Conservation (phyloP, 768 basidiomycete species). For the Candolleomyces eurysporus region DNA sequence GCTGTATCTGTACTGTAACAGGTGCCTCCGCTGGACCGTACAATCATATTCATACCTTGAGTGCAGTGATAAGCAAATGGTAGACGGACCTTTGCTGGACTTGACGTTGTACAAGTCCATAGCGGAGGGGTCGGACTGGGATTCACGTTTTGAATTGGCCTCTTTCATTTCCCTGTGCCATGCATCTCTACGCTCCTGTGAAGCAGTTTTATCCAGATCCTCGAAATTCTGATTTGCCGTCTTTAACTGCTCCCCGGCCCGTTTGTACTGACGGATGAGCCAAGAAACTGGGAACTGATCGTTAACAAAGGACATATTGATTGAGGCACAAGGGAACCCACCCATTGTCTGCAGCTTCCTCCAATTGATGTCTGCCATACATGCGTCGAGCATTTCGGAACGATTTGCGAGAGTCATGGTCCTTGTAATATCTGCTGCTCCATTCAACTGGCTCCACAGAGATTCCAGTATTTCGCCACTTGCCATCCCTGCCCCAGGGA, state of each 20-base stretch:
- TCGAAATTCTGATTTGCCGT: neutral
- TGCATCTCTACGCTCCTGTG: neutral
- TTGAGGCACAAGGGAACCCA: neutral
- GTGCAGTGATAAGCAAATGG: neutral
- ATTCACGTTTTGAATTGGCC: neutral
- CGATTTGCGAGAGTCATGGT: conserved; percentile 11
- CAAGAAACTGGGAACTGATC: neutral
- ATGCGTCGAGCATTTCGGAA: conserved; percentile 20
- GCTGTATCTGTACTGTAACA: neutral
- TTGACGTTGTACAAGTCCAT: neutral
- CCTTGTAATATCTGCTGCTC: conserved; percentile 1
- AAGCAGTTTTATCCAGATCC: neutral
- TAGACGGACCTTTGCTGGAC: neutral
- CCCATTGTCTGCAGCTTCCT: conserved; percentile 22
- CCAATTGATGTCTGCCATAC: conserved; percentile 21
- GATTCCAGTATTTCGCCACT: conserved; percentile 19
- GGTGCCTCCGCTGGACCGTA: neutral
- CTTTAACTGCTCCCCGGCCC: neutral
- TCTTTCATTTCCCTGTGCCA: neutral
- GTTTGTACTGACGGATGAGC: neutral
- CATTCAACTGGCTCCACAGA: conserved; percentile 16
- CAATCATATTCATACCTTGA: neutral
- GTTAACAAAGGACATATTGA: neutral
- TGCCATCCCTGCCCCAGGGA: conserved; percentile 6
- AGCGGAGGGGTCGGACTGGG: neutral